Conservation (phyloP, 768 basidiomycete species). For the Trametes maxima region DNA sequence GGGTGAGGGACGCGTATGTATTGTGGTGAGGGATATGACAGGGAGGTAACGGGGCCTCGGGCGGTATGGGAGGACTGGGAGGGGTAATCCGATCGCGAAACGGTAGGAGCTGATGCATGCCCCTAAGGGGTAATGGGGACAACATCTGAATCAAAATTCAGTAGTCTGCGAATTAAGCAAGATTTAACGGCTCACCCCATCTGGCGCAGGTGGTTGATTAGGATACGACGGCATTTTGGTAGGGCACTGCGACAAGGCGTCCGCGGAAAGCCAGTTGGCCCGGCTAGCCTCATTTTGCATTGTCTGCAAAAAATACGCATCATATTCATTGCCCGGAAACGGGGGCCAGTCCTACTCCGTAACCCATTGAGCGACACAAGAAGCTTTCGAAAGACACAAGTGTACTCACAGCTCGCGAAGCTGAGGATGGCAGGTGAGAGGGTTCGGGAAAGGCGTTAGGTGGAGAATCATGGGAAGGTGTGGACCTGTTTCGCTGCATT, state of each 20-base stretch:
- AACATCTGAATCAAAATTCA: background rate
- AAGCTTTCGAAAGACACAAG: background rate
- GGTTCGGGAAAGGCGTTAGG: background rate
- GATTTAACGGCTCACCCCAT: background rate
- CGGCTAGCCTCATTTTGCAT: background rate
- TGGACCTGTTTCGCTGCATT: slow-evolving; percentile 6
- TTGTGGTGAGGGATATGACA: background rate
- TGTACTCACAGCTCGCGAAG: background rate
- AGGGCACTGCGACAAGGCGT: background rate
- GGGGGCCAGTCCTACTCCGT: background rate
- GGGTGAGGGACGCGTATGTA: background rate
- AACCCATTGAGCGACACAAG: background rate
- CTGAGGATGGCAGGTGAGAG: background rate
- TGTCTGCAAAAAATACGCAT: background rate
- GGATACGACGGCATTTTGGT: no score
- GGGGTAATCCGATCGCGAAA: background rate
- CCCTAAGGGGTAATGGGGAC: slow-evolving; percentile 6
- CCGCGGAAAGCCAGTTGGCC: background rate
- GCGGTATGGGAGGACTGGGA: background rate
- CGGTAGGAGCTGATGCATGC: background rate
- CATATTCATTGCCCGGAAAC: background rate
- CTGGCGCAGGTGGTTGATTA: background rate
- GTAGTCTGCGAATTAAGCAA: no score
- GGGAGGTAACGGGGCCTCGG: background rate
- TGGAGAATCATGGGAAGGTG: background rate